phyloP scores from a whole-genome alignment of 75 land plant genomes.

The Azolla pinnata region DNA sequence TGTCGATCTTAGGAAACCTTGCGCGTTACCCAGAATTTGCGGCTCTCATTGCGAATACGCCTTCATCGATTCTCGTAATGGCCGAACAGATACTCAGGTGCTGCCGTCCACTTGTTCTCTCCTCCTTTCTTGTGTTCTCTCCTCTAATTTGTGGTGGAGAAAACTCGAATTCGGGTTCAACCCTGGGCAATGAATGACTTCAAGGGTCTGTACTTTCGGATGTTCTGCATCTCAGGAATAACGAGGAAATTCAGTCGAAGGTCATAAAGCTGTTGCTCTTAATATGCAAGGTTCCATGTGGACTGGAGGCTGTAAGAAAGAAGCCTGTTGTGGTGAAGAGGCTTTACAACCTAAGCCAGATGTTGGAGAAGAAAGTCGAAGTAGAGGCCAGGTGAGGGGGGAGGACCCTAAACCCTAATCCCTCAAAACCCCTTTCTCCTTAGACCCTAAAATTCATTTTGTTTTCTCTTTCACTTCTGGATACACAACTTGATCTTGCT shows the following conservation, averaged over 20 bases:
- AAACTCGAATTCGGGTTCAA: too few relatives aligned
- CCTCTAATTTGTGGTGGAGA: too few relatives aligned
- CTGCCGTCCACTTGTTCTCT: too few relatives aligned
- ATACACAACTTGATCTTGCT: neutral
- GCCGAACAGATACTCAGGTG: conserved; percentile 57
- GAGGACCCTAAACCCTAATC: too few relatives aligned
- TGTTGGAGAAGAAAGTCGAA: conserved; percentile 50
- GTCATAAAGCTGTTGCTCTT: conserved; percentile 50
- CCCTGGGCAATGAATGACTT: too few relatives aligned
- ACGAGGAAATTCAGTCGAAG: conserved; percentile 55
- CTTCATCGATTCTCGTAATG: conserved; percentile 37
- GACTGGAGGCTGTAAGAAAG: conserved; percentile 35
- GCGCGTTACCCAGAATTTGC: conserved; percentile 48
- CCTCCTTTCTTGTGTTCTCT: too few relatives aligned
- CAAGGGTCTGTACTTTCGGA: neutral
- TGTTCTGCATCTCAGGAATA: conserved; percentile 44
- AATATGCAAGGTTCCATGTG: conserved; percentile 35
- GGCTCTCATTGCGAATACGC: conserved; percentile 28
- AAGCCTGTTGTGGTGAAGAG: conserved; percentile 27
- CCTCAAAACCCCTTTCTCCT: too few relatives aligned
- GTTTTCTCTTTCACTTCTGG: neutral
- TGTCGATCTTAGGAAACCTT: conserved; percentile 76
- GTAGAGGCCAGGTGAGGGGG: conserved; percentile 47
- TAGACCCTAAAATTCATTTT: too few relatives aligned
- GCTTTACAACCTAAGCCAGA: conserved; percentile 34